Percentiles rank a stretch among this genome's conserved stretches.
phyloP scores from a whole-genome alignment of 192 early-diverging fungal genomes.

The Podila verticillata region DNA sequence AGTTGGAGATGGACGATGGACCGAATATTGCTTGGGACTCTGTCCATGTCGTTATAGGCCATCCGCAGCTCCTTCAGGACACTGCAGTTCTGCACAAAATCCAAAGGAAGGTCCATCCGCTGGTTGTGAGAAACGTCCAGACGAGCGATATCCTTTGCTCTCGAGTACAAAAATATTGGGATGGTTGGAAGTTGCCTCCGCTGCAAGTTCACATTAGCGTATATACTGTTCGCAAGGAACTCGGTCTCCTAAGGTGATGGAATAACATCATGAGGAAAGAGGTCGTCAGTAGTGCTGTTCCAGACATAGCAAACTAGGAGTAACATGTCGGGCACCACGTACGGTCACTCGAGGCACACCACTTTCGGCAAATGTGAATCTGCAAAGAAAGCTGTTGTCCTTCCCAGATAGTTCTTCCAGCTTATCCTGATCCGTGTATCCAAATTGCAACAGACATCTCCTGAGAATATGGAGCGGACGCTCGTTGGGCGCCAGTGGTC shows the following conservation, averaged over 20 bases:
- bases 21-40: constrained; percentile 74
- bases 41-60: constrained; percentile 73
- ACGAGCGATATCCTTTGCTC: constrained; percentile 75
- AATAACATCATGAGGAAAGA: background rate
- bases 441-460: constrained; percentile 77
- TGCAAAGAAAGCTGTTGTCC: constrained; percentile 85
- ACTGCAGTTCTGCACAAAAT: constrained; percentile 82
- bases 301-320: too few species aligned
- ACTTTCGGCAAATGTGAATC: constrained; percentile 73
- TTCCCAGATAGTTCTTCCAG: constrained; percentile 83
- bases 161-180: constrained; percentile 78
- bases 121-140: constrained; percentile 87
- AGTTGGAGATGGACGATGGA: constrained; percentile 71
- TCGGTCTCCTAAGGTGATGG: constrained; percentile 62
- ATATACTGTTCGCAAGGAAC: constrained; percentile 43
- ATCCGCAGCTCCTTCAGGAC: constrained; percentile 74
- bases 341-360: constrained; percentile 46
- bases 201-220: constrained; percentile 75
- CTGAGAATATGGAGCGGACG: constrained; percentile 80
- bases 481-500: constrained; percentile 73
- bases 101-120: constrained; percentile 83
- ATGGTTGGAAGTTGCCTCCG: constrained; percentile 79
- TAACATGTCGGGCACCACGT: background rate
- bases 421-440: constrained; percentile 81
- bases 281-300: background rate